Percentiles rank a stretch among this genome's conserved stretches.
Evolutionary conservation across 192 early-diverging fungal genomes (phyloP).

Genomic region (Coemansia sp.): DNA sequence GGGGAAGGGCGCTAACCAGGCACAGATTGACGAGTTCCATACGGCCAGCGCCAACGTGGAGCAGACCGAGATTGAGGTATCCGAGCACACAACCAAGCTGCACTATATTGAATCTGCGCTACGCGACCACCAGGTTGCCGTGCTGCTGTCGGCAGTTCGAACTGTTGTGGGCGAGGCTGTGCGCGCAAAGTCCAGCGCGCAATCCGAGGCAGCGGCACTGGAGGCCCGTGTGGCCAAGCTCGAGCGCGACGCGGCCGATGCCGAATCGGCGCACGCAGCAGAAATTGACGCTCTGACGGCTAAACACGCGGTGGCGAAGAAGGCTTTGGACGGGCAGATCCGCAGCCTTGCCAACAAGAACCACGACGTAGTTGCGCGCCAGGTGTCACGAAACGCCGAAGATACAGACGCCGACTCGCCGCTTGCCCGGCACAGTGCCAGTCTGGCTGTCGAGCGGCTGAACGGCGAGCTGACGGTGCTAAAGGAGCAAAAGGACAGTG

Average conservation of each 20-base stretch:
- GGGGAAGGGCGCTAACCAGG: constrained; percentile 20
- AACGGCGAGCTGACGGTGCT: constrained; percentile 41
- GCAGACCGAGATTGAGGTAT: constrained; percentile 27
- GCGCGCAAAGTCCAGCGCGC: not conserved
- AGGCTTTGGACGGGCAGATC: constrained; percentile 24
- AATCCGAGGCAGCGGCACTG: not conserved
- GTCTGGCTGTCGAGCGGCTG: constrained; percentile 35
- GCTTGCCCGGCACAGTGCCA: constrained; percentile 38
- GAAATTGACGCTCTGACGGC: constrained; percentile 1
- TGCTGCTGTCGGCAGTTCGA: constrained; percentile 26
- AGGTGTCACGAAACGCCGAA: constrained; percentile 12
- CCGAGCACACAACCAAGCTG: constrained; percentile 25
- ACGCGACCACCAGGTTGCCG: constrained; percentile 37
- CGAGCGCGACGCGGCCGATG: constrained; percentile 2
- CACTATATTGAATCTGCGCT: constrained; percentile 20
- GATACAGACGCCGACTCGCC: constrained; percentile 17
- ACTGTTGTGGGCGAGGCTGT: constrained; percentile 27
- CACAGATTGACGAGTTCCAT: constrained; percentile 26
- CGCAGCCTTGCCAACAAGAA: constrained; percentile 29
- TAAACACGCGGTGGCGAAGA: not conserved
- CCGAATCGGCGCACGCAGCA: not conserved
- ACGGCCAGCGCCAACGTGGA: constrained; percentile 15
- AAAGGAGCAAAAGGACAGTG: constrained; percentile 31
- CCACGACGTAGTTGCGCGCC: constrained; percentile 26
- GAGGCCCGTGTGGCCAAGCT: constrained; percentile 1